A percentile compares a stretch with the other conserved stretches of the same genome.
Evolutionary conservation across 2,329 filamentous ascomycete species (phyloP).

Genomic region (Westerdykella sp.): DNA sequence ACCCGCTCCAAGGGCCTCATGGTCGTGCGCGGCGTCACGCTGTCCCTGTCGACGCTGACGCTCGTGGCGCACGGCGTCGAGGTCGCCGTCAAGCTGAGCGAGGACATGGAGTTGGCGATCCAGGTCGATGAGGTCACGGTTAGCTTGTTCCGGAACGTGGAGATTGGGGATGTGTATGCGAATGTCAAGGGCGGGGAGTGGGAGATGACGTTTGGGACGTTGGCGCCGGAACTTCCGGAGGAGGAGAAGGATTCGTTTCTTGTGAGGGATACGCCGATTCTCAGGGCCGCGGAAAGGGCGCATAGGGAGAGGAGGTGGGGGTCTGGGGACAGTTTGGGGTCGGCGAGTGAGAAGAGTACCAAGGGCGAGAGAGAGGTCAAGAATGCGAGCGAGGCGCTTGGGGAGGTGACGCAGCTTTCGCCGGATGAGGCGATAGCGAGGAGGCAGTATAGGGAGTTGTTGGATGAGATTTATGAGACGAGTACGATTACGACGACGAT

Average conservation of each 20-base stretch:
- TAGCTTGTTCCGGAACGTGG: slow-evolving; percentile 45
- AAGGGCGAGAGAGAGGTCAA: slow-evolving; percentile 5
- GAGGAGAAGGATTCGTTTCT: slow-evolving; percentile 38
- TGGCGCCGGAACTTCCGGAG: slow-evolving; percentile 28
- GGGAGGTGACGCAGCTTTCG: slow-evolving; percentile 39
- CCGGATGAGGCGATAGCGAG: slow-evolving; percentile 42
- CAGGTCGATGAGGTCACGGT: slow-evolving; percentile 46
- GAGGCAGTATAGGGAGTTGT: slow-evolving; percentile 37
- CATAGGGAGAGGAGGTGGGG: too few species aligned
- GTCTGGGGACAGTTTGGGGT: slow-evolving; percentile 3
- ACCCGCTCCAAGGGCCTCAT: slow-evolving; percentile 49
- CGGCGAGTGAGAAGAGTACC: slow-evolving; percentile 21
- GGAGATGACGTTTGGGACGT: slow-evolving; percentile 46
- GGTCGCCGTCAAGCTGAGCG: slow-evolving; percentile 45
- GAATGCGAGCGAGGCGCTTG: slow-evolving; percentile 23
- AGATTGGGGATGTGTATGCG: slow-evolving; percentile 50
- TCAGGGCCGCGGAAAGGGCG: slow-evolving; percentile 35
- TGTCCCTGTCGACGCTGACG: slow-evolving; percentile 47
- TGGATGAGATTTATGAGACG: slow-evolving; percentile 30
- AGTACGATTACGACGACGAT: slow-evolving; percentile 26
- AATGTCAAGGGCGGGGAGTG: slow-evolving; percentile 49
- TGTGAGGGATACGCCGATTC: slow-evolving; percentile 41
- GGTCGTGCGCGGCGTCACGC: slow-evolving; percentile 47
- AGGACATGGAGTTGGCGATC: slow-evolving; percentile 50
- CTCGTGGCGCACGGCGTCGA: slow-evolving; percentile 49